Evolutionary conservation across 2,329 filamentous ascomycete species (phyloP), one percentile per base, ranked within the genome.

Genomic region (Neocucurbitaria cava): DNA sequence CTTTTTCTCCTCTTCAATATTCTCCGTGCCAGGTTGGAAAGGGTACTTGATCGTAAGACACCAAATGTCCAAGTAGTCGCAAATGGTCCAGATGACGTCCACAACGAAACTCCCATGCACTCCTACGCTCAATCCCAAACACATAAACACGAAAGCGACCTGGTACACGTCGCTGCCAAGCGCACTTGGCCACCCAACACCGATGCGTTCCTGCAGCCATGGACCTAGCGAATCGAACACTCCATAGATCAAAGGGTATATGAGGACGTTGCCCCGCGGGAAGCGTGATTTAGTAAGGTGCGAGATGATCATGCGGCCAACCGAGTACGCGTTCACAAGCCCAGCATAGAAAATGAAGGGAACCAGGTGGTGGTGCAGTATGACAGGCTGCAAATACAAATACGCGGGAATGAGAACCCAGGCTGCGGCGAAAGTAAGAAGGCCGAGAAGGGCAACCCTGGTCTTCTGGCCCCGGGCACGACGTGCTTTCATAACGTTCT

Each of bases 41-140:
- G 86, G 86, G 68, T 98, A 88, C 84, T 99, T 99, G 79, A 99
- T 99, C 1, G 91, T 96, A 74, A 99, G 81, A 74, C 95, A 99
- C 92, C 92, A 98, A 64, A 99, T 99, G 74, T 99, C 95, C 57
- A 98, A 83, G 75, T 96, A 96, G 75, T 99, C 95, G 78, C 95
- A 99, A 66, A 99, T 98, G 26, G 92, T 96, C 55, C 95, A 92
- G 64, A 99, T 97, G 52, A 98, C 93, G 74, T 98, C 95, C 28
- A 96, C 90, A 52, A 98, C 92, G 75, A 99, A 99, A 76, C 92
- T 96, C 56, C 92, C 93, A 78, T 99, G 97, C n/a, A 98, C 87
- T 30, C 95, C 95, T 43, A 96, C 75, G 0, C 89, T 90, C 54
- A 91, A 79, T 21, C 95, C 95, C 21, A 98, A 79, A 79, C 93